These are phyloP conservation scores for Leishmania turanica DNA, from an alignment of 208 protist genomes.

Conservation along the genomic window DNA sequence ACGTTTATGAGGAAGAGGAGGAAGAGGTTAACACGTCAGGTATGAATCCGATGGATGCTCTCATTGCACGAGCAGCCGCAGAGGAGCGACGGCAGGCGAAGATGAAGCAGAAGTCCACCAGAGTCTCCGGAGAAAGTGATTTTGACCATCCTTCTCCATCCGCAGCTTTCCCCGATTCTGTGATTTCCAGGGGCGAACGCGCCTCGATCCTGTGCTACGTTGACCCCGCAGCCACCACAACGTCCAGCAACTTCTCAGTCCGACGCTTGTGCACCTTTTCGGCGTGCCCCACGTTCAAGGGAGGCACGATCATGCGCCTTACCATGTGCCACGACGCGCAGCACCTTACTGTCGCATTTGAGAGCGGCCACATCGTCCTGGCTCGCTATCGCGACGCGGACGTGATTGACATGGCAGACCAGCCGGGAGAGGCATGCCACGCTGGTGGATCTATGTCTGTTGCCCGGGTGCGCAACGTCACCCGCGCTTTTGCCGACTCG, in stretches of 20 bases:
- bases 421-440: background rate
- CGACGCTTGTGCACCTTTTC: slow-evolving; percentile 40
- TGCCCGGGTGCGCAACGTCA: slow-evolving; percentile 32
- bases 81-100: slow-evolving; percentile 16
- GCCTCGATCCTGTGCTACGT: slow-evolving; percentile 31
- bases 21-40: slow-evolving; percentile 18
- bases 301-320: slow-evolving; percentile 80
- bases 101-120: background rate
- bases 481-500: slow-evolving; percentile 76
- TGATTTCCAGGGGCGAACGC: slow-evolving; percentile 8
- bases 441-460: background rate
- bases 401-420: background rate
- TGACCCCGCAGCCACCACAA: slow-evolving; percentile 3
- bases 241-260: slow-evolving; percentile 22
- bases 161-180: background rate
- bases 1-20: slow-evolving; percentile 2
- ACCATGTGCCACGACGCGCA: slow-evolving; percentile 41
- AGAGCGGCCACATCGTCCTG: slow-evolving; percentile 79
- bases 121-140: background rate
- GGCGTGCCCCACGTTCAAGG: slow-evolving; percentile 50
- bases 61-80: slow-evolving; percentile 33
- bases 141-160: background rate
- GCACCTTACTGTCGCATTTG: slow-evolving; percentile 58
- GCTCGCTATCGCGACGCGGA: slow-evolving; percentile 8
- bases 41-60: slow-evolving; percentile 44